Base-by-base conservation (phyloP, 805 yeast genomes). In the Suhomyces canberraensis region DNA sequence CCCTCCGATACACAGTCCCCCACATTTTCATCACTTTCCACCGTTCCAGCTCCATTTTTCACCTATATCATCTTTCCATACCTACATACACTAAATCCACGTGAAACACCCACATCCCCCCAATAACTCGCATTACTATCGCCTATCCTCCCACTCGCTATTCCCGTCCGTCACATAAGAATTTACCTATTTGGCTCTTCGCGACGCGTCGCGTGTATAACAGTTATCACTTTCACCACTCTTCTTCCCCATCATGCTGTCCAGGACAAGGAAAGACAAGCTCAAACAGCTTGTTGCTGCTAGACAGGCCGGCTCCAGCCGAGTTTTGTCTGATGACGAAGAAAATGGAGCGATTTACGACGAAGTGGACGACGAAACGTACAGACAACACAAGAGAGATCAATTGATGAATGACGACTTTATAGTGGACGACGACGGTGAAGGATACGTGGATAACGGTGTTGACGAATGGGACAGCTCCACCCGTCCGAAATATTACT, bases 401-500 rank as follows among this genome's bases (percentile, higher is more conserved):
- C 86, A 89, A 40, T 69, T 93, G 32, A 71, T 88, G 59, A 81
- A 84, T 43, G 96, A 91, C 52, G 96, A 91, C 58, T 91, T 91
- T 56, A 93, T 91, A 25, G 95, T 88, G 2, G 96, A 89, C 56
- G 98, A 91, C 57, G 80, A 84, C 47, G 96, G 96, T 20, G 84
- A 82, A 46, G 98, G 97, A 0, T 91, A 91, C 53, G 90, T 88
- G 1, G 98, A 93, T 50, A 84, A 84, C 29, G 98, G 98, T 40
- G 85, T 74, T 6, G 95, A 91, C 50, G 95, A 88, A 41, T 88
- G 95, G 90, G 95, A 81, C 41, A 71, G 67, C 26, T 60, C 68
- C 22, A 55, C 68, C 37, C 66, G 69, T 36, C 75, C 73, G 29
- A 63, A 69, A 35, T 76, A 75, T 50, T 73, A 72, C 42, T 74